Conservation (phyloP, 768 basidiomycete genomes). For the Pulveroboletus frians region DNA sequence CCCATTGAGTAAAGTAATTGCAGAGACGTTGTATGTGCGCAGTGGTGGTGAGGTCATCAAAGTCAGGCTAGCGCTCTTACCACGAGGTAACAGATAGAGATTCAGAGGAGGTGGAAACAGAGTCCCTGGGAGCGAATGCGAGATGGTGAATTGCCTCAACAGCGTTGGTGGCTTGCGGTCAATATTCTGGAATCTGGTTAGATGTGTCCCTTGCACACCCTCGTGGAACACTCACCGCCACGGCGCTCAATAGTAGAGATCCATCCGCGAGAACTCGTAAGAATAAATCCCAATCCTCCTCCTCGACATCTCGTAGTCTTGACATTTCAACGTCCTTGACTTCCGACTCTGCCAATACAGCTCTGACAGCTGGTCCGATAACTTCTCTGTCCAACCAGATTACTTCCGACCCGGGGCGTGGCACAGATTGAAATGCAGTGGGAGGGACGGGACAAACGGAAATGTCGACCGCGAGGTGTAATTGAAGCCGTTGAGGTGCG, state of each 20-base stretch:
- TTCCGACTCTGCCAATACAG: slow-evolving; percentile 35
- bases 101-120: slow-evolving; percentile 46
- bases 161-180: slow-evolving; percentile 85
- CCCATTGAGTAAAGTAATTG: slow-evolving; percentile 59
- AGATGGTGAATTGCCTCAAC: slow-evolving; percentile 66
- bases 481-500: slow-evolving; percentile 75
- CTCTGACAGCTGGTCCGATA: slow-evolving; percentile 44
- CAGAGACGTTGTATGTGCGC: slow-evolving; percentile 53
- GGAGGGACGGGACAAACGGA: slow-evolving; percentile 52
- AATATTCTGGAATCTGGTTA: slow-evolving; percentile 57
- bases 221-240: slow-evolving; percentile 50
- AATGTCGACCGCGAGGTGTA: slow-evolving; percentile 74
- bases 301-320: slow-evolving; percentile 55
- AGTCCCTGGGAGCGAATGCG: slow-evolving; percentile 51
- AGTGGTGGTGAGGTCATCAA: slow-evolving; percentile 68
- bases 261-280: slow-evolving; percentile 67
- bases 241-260: slow-evolving; percentile 65
- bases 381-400: slow-evolving; percentile 69
- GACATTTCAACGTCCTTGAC: slow-evolving; percentile 20
- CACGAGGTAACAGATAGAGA: slow-evolving; percentile 50
- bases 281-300: slow-evolving; percentile 78
- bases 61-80: slow-evolving; percentile 40
- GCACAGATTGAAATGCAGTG: slow-evolving; percentile 25
- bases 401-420: slow-evolving; percentile 41
- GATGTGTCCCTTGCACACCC: neutral